Base-by-base conservation (phyloP, 2,329 filamentous ascomycete genomes). In the Neonectria hederae region DNA sequence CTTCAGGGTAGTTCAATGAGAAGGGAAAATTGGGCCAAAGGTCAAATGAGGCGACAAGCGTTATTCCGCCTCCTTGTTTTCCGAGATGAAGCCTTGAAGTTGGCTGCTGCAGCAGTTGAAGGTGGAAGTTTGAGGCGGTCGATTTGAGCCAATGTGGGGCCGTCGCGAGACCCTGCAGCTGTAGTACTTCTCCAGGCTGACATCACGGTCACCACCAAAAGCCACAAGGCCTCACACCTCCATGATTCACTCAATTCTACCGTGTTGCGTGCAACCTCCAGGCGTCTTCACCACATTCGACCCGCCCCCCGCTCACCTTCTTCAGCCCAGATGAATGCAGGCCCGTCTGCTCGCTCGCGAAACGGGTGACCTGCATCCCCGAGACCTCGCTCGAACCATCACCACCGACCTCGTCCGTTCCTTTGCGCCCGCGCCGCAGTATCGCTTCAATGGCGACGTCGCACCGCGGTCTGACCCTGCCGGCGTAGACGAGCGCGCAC, bases 281-380 rank as follows among this genome's bases (percentile, higher is more conserved):
- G 14, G 11, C 32, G 26, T 11, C 30, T 19, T 21, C 9, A 43
- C 21, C 32, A 21, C 9, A 10, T 9, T 35, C 7, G 11, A 13
- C 7, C 17, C 19, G 10, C 13, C 1, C 32, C 42, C 21, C 11
- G 3, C 11, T 26, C 30, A 14, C 38, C 46, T 19, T 17, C 7
- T 11, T 14, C 38, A 61, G 43, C 43, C 22, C 74, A 74, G 69
- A 82, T 82, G 80, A 78, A 90, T 91, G 88, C 83, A 95, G 93
- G 89, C 87, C 76, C 89, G 90, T 77, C 83, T 97, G 65, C 84
- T 96, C 78, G 89, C 92, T 77, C 90, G 93, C 80, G 89, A 92
- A 76, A 84, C 89, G 66, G 92, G 93, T 80, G 86, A 86, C 73
- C 79, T 93, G 64, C 81, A 83, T 68, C 87, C 89, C 53, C 84